Conservation (phyloP, 352 stramenopile genomes). For the Globisporangium lucens region DNA sequence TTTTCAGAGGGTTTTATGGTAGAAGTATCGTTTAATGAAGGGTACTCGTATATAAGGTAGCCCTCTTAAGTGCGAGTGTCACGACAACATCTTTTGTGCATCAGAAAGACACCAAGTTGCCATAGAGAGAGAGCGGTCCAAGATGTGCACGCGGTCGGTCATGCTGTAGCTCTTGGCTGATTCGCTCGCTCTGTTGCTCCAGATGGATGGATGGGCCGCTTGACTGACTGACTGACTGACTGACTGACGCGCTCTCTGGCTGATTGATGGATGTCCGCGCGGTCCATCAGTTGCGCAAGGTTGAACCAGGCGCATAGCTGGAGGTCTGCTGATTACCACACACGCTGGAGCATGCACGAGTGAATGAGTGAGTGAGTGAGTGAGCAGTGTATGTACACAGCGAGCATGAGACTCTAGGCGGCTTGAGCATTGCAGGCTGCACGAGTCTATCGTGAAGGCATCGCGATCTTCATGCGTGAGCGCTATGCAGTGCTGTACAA, state of each 20-base stretch:
- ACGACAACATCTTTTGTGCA: neutral
- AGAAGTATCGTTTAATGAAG: neutral
- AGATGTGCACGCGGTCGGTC: neutral
- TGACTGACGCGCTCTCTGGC: neutral
- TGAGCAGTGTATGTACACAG: neutral
- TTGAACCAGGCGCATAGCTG: neutral
- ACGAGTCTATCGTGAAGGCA: neutral
- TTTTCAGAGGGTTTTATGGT: neutral
- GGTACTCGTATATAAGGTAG: neutral
- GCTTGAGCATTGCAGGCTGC: neutral
- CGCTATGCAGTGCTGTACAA: neutral
- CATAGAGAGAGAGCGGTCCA: constrained; percentile 3
- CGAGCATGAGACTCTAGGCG: neutral
- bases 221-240: neutral
- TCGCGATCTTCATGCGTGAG: neutral
- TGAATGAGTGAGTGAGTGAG: neutral
- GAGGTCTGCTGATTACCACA: neutral
- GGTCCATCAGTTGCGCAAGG: neutral
- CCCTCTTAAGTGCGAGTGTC: neutral
- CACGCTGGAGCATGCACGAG: neutral
- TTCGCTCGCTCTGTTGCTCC: neutral
- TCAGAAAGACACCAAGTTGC: neutral
- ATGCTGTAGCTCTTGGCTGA: neutral
- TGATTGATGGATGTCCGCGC: neutral
- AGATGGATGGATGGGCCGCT: too few species aligned